A percentile compares a stretch with the other conserved stretches of the same genome.
These are phyloP conservation scores for Stenocarpella maydis DNA, from an alignment of 2,329 filamentous ascomycete species.

Conservation along the genomic window DNA sequence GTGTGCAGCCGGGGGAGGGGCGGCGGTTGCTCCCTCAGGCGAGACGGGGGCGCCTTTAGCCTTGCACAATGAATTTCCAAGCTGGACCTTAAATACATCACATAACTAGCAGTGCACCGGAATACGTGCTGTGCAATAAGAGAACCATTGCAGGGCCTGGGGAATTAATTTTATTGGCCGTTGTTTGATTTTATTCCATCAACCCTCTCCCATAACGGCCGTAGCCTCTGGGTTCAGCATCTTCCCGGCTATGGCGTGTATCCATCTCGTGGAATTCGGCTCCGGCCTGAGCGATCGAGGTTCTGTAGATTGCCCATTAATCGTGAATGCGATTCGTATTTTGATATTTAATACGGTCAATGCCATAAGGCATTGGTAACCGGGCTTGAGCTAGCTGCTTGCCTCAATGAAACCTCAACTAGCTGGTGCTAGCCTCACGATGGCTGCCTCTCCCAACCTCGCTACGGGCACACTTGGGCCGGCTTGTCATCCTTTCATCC, in stretches of 20 bases:
- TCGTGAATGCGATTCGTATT: constrained; percentile 25
- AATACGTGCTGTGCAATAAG: constrained; percentile 16
- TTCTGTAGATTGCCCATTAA: constrained; percentile 21
- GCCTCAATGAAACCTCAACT: constrained; percentile 1
- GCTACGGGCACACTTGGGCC: not conserved
- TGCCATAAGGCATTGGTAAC: not conserved
- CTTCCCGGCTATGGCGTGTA: constrained; percentile 30
- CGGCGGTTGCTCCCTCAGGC: constrained; percentile 17
- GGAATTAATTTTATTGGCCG: constrained; percentile 11
- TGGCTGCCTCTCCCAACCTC: constrained; percentile 1
- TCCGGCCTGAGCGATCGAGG: constrained; percentile 5
- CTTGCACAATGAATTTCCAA: constrained; percentile 17
- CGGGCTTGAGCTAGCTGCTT: not conserved
- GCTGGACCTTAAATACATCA: constrained; percentile 18
- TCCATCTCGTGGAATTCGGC: constrained; percentile 32
- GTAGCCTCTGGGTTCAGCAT: constrained; percentile 29
- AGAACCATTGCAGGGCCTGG: not conserved
- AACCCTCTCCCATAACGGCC: constrained; percentile 5
- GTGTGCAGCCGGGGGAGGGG: constrained; percentile 8
- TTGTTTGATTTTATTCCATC: not conserved
- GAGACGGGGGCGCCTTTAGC: not conserved
- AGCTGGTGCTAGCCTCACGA: not conserved
- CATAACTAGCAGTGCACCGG: constrained; percentile 1
- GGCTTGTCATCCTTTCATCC: constrained; percentile 2
- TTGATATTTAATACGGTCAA: not conserved